Evolutionary conservation across 108 stramenopile genomes (phyloP).

Genomic region (Skeletonema tropicum): DNA sequence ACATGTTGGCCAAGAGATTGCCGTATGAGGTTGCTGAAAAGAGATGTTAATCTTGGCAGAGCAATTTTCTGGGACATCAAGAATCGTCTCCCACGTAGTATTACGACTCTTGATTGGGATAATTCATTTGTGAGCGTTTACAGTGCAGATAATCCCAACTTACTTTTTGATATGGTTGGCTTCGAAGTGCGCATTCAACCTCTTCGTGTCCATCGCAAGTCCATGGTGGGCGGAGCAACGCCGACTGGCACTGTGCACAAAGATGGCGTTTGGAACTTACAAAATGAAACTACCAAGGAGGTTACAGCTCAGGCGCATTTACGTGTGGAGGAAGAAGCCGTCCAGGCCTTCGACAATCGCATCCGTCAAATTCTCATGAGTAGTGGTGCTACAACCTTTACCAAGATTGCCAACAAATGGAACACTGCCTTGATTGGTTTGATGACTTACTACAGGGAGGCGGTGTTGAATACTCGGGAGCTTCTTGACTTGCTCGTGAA

Average conservation of each 20-base stretch:
- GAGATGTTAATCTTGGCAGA: slow-evolving; percentile 98
- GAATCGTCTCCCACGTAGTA: slow-evolving; percentile 95
- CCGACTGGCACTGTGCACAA: slow-evolving; percentile 73
- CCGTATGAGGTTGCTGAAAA: slow-evolving; percentile 97
- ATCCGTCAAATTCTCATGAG: slow-evolving; percentile 99
- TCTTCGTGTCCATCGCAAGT: slow-evolving; percentile 76
- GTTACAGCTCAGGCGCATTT: slow-evolving; percentile 98
- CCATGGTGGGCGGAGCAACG: slow-evolving; percentile 50
- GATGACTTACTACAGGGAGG: slow-evolving; percentile 99
- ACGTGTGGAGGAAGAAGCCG: slow-evolving; percentile 93
- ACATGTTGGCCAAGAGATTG: slow-evolving; percentile 99
- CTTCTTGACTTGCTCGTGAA: slow-evolving; percentile 96
- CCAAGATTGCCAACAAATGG: slow-evolving; percentile 99
- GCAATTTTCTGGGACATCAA: slow-evolving; percentile 99
- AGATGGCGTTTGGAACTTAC: slow-evolving; percentile 99
- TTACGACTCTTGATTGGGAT: slow-evolving; percentile 98
- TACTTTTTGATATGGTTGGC: slow-evolving; percentile 98
- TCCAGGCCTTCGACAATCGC: slow-evolving; percentile 96
- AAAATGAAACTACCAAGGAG: slow-evolving; percentile 99
- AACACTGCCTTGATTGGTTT: slow-evolving; percentile 96
- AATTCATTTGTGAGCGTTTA: slow-evolving; percentile 98
- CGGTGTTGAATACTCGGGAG: slow-evolving; percentile 98
- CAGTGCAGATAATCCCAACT: slow-evolving; percentile 98
- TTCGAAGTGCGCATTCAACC: slow-evolving; percentile 98
- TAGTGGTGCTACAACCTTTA: slow-evolving; percentile 98